phyloP scores from a whole-genome alignment of 1,139 yeast species.

The Yamadazyma sp. region DNA sequence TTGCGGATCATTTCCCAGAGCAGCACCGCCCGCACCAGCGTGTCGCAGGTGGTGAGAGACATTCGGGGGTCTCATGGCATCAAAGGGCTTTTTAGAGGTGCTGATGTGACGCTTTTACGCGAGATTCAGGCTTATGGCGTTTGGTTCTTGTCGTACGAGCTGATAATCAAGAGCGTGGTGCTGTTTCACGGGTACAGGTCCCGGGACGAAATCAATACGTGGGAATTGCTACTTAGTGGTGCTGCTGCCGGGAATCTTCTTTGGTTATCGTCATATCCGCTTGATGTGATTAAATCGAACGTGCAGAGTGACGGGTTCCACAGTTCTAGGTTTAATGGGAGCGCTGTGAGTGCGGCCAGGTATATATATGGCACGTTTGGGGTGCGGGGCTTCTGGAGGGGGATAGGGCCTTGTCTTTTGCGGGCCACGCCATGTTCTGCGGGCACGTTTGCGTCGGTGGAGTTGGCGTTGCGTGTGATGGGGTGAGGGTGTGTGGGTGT shows the following conservation, averaged over 20 bases:
- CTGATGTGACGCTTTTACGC: conserved; percentile 57
- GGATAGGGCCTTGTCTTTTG: conserved; percentile 65
- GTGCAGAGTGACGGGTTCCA: conserved; percentile 70
- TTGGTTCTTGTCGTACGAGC: conserved; percentile 77
- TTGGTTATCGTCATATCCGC: conserved; percentile 71
- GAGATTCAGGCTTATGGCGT: conserved; percentile 83
- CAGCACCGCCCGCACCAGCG: conserved; percentile 46
- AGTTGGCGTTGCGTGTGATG: conserved; percentile 60
- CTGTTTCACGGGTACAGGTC: conserved; percentile 30
- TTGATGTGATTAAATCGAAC: conserved; percentile 68
- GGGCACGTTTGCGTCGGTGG: conserved; percentile 78
- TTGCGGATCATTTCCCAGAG: conserved; percentile 70
- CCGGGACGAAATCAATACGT: conserved; percentile 57
- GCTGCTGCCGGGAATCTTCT: conserved; percentile 73
- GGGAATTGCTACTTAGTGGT: conserved; percentile 61
- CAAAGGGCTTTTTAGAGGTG: conserved; percentile 60
- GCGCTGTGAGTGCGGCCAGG: conserved; percentile 44
- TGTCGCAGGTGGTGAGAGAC: conserved; percentile 35
- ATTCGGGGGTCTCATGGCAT: conserved; percentile 51
- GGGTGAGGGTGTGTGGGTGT: too few relatives aligned
- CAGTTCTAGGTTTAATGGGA: conserved; percentile 44
- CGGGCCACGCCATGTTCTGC: conserved; percentile 77
- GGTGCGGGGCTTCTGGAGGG: conserved; percentile 65
- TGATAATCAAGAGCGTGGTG: conserved; percentile 47
- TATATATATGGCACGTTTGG: conserved; percentile 51